Percentiles rank a stretch among this genome's conserved stretches.
These are phyloP conservation scores for Saccharomyces hybrid DNA, from an alignment of 1,139 yeast genomes.

Conservation along the genomic window DNA sequence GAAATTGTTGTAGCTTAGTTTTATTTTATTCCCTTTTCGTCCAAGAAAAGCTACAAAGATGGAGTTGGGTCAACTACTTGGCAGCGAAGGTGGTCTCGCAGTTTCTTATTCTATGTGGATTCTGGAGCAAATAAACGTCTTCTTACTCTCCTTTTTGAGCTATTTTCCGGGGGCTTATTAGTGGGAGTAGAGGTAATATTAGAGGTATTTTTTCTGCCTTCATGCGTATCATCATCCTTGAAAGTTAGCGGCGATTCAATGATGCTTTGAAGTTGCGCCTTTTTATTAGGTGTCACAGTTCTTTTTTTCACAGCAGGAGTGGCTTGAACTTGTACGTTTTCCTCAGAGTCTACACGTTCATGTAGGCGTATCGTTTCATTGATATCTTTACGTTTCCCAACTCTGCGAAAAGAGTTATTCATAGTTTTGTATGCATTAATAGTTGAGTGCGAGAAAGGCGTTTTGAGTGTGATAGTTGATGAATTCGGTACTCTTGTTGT, in stretches of 20 bases:
- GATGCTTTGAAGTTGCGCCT: slow-evolving; percentile 12
- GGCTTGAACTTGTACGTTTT: slow-evolving; percentile 24
- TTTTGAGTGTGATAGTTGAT: neutral
- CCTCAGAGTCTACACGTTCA: neutral
- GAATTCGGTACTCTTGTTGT: slow-evolving; percentile 3
- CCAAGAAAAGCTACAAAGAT: neutral
- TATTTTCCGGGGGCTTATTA: neutral
- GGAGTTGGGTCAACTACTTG: neutral
- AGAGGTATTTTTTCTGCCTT: neutral
- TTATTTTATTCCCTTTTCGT: neutral
- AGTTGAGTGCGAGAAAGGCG: neutral
- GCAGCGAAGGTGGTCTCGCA: too few species aligned
- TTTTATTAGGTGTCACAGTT: slow-evolving; percentile 5
- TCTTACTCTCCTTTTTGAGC: slow-evolving; percentile 25
- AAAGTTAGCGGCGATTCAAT: slow-evolving; percentile 21
- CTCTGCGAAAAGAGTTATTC: slow-evolving; percentile 24
- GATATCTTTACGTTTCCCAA: slow-evolving; percentile 20
- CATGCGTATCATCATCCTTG: neutral
- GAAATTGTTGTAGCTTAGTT: neutral
- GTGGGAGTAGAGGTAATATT: neutral
- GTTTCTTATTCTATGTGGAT: neutral
- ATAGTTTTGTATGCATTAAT: neutral
- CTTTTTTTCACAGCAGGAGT: slow-evolving; percentile 21
- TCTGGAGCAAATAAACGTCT: slow-evolving; percentile 32
- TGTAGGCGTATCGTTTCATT: neutral